Evolutionary conservation across 1,284 basidiomycete species (phyloP).

Genomic region (Pyrrhoderma lamaoense): DNA sequence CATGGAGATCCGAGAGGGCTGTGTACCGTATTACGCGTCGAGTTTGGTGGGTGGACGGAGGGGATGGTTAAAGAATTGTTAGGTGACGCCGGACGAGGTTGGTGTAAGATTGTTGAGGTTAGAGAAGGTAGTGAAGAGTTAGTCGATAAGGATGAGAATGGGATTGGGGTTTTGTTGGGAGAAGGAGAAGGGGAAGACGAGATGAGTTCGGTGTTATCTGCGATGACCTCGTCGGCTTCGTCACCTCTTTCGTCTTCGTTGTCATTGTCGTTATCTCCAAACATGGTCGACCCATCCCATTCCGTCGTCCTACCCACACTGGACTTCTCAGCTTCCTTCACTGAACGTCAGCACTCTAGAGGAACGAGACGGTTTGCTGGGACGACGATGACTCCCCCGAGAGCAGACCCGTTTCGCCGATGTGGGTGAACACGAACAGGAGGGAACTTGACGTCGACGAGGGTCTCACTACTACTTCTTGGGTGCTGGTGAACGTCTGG

Average conservation of each 20-base stretch:
- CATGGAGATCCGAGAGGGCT: conserved; percentile 40
- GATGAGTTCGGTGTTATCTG: conserved; percentile 28
- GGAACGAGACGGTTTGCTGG: background rate
- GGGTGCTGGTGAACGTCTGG: too few species aligned
- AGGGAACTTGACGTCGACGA: too few species aligned
- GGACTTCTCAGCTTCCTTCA: conserved; percentile 48
- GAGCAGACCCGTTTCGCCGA: background rate
- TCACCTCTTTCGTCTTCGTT: conserved; percentile 4
- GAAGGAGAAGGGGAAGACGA: conserved; percentile 18
- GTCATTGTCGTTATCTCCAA: conserved; percentile 16
- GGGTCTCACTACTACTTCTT: too few species aligned
- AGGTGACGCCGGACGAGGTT: conserved; percentile 60
- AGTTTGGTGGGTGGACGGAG: conserved; percentile 63
- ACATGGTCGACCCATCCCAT: conserved; percentile 38
- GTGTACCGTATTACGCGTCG: conserved; percentile 58
- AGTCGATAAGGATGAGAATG: background rate
- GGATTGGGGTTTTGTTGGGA: too few species aligned
- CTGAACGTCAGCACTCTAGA: background rate
- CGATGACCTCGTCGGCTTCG: conserved; percentile 21
- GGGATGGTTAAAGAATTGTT: conserved; percentile 53
- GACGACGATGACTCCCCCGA: background rate
- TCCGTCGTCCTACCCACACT: conserved; percentile 63
- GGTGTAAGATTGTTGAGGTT: conserved; percentile 64
- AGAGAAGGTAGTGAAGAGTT: conserved; percentile 29
- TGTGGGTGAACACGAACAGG: background rate